Evolutionary conservation across 1,139 yeast species (phyloP).

Genomic region (Magnusiomyces sp.): DNA sequence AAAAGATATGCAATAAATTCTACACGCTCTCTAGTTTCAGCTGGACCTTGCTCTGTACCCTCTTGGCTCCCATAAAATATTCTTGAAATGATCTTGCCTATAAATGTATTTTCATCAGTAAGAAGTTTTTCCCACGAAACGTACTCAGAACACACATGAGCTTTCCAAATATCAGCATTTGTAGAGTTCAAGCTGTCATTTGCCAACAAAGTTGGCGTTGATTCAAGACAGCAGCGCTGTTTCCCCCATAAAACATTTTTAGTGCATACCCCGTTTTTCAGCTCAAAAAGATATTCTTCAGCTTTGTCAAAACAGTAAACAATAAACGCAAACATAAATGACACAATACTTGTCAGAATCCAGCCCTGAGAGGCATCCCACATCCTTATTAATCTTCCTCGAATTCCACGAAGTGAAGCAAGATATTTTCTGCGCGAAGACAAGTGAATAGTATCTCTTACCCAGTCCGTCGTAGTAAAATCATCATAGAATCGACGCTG

Average conservation of each 20-base stretch:
- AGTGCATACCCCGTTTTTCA: conserved; percentile 48
- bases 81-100: background rate
- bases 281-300: conserved; percentile 45
- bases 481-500: conserved; percentile 41
- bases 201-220: no score
- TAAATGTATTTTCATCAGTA: background rate
- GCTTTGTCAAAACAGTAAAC: conserved; percentile 46
- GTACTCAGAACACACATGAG: background rate
- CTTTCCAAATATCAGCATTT: conserved; percentile 10
- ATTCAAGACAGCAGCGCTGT: conserved; percentile 37
- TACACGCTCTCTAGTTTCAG: conserved; percentile 20
- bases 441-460: conserved; percentile 43
- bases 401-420: conserved; percentile 29
- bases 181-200: background rate
- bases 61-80: background rate
- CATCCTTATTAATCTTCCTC: conserved; percentile 29
- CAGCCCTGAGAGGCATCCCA: conserved; percentile 38
- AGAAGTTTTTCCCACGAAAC: conserved; percentile 8
- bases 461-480: conserved; percentile 66
- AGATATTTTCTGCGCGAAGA: conserved; percentile 41
- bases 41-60: background rate
- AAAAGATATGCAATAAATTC: conserved; percentile 38
- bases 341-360: conserved; percentile 44
- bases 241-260: conserved; percentile 37
- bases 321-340: conserved; percentile 42